Evolutionary conservation across 768 basidiomycete species (phyloP).

Genomic region (Naematelia encephala): DNA sequence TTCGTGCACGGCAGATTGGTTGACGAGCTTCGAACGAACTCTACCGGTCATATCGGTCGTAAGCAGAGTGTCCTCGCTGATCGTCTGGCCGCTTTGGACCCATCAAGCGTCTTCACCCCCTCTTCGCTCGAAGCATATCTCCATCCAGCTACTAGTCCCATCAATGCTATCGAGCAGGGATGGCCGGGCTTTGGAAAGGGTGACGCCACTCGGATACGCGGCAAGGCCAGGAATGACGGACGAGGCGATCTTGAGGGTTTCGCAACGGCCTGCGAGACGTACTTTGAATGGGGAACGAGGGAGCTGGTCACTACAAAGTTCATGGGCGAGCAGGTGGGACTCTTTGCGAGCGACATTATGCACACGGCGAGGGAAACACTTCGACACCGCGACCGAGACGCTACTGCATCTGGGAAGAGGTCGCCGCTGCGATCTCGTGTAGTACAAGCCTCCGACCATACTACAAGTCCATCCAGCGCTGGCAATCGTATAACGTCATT

Average conservation of each 20-base stretch:
- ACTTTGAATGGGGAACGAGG: slow-evolving; percentile 88
- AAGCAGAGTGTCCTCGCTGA: slow-evolving; percentile 61
- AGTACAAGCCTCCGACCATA: neutral
- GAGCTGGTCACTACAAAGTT: slow-evolving; percentile 80
- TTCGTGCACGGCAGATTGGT: slow-evolving; percentile 18
- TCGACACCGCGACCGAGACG: slow-evolving; percentile 52
- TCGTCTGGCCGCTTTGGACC: slow-evolving; percentile 64
- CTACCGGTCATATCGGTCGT: slow-evolving; percentile 59
- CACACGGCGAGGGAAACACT: slow-evolving; percentile 62
- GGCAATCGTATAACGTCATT: slow-evolving; percentile 32
- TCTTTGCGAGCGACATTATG: slow-evolving; percentile 73
- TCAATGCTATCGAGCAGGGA: slow-evolving; percentile 17
- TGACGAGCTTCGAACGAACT: slow-evolving; percentile 55
- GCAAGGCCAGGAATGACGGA: slow-evolving; percentile 37
- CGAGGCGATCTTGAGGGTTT: slow-evolving; percentile 55
- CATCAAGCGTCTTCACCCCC: slow-evolving; percentile 67
- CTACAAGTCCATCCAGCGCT: neutral
- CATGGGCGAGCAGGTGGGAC: slow-evolving; percentile 58
- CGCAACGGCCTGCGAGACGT: slow-evolving; percentile 75
- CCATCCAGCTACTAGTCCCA: slow-evolving; percentile 60
- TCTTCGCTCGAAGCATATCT: slow-evolving; percentile 76
- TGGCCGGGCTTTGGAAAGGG: slow-evolving; percentile 47
- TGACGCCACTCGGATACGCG: slow-evolving; percentile 5
- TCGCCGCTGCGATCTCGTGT: slow-evolving; percentile 7
- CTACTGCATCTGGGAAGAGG: neutral